A percentile compares a stretch with the other conserved stretches of the same genome.
These are phyloP conservation scores for Rhypophila decipiens DNA, from an alignment of 495 filamentous ascomycete genomes.

Conservation along the genomic window DNA sequence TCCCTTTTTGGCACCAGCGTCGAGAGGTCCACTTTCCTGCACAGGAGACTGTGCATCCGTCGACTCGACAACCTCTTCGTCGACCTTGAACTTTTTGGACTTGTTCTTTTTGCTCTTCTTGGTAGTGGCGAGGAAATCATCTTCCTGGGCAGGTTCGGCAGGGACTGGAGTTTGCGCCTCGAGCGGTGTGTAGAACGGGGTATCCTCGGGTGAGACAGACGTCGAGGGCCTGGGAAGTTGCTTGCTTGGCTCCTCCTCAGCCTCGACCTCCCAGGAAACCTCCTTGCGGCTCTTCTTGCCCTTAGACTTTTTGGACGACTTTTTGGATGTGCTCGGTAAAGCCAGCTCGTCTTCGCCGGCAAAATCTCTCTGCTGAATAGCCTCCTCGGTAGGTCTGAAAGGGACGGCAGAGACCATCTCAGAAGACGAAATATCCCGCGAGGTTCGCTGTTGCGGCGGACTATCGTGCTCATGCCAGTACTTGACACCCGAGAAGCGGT, in stretches of 20 bases:
- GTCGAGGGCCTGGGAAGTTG: too few species aligned
- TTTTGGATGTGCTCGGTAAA: not conserved
- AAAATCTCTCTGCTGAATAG: not conserved
- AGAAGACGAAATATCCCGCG: too few species aligned
- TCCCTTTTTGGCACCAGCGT: conserved; percentile 1
- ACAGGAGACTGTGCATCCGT: not conserved
- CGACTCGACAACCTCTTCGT: not conserved
- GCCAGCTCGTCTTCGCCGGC: too few species aligned
- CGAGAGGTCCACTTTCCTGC: too few species aligned
- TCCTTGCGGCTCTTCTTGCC: conserved; percentile 24
- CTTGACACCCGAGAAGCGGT: too few species aligned
- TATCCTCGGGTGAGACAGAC: not conserved
- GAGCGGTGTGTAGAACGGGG: not conserved
- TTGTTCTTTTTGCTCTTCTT: conserved; percentile 31
- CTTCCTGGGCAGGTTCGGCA: not conserved
- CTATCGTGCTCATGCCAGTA: too few species aligned
- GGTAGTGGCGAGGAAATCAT: not conserved
- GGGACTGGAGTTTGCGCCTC: not conserved
- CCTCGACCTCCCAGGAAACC: conserved; percentile 12
- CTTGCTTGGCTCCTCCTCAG: conserved; percentile 2
- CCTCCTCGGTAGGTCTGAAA: too few species aligned
- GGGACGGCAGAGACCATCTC: too few species aligned
- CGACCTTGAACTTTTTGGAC: conserved; percentile 18
- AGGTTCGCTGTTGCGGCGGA: too few species aligned
- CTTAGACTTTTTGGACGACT: conserved; percentile 21